phyloP scores from a whole-genome alignment of 345 rosid genomes.

The Carallia brachiata region DNA sequence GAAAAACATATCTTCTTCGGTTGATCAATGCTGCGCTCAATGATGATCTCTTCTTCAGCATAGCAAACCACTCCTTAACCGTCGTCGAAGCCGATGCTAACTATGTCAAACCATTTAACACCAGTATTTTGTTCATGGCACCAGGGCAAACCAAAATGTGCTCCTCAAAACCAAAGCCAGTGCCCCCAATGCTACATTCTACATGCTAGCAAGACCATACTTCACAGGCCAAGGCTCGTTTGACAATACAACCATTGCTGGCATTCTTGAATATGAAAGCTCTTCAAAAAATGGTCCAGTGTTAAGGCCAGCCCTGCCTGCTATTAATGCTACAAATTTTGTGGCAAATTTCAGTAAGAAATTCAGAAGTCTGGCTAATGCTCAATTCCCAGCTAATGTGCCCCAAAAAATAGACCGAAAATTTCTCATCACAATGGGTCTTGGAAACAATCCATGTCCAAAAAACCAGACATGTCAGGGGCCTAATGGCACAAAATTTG shows the following conservation, averaged over 20 bases:
- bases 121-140: conserved; percentile 38
- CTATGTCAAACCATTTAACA: conserved; percentile 69
- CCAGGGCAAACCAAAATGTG: conserved; percentile 78
- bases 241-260: conserved; percentile 68
- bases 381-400: conserved; percentile 54
- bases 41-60: conserved; percentile 70
- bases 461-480: conserved; percentile 74
- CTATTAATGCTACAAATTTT: conserved; percentile 48
- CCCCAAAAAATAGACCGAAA: conserved; percentile 46
- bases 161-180: conserved; percentile 59
- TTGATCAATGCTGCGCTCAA: conserved; percentile 78
- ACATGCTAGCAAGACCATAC: conserved; percentile 71
- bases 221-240: conserved; percentile 59
- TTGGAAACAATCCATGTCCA: conserved; percentile 61
- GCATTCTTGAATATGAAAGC: conserved; percentile 55
- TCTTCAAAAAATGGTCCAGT: conserved; percentile 16
- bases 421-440: conserved; percentile 58
- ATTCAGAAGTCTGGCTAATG: conserved; percentile 53
- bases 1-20: conserved; percentile 66
- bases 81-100: conserved; percentile 75
- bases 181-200: conserved; percentile 49
- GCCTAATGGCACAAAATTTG: conserved; percentile 60
- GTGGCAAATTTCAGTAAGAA: conserved; percentile 46
- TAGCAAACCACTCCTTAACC: conserved; percentile 65
- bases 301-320: conserved; percentile 53